Evolutionary conservation across 805 yeast species (phyloP), one percentile per base, ranked within the genome.

Genomic region (baker's yeast (Saccharomyces cerevisiae)): DNA sequence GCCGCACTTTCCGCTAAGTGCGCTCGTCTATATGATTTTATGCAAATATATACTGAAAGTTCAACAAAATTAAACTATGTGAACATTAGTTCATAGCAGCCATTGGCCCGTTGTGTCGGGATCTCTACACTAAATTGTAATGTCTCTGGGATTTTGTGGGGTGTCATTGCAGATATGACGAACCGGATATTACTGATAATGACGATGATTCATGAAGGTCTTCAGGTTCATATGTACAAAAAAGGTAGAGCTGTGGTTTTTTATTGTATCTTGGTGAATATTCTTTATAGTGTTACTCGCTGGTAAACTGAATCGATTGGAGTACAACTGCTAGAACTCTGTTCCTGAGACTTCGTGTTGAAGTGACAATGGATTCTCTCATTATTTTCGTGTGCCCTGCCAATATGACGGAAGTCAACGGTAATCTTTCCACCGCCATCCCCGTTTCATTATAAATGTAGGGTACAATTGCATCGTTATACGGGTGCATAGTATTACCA

Each of bases 371-470:
- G 27, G 29, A 17, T 17, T 32, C 49, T 27, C 32, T 50, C 6
- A 53, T 52, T 22, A 59, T 51, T 47, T 48, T 55, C n/a, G 56
- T 53, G n/a, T 49, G 32, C 17, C 60, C 60, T 10, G 55, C 28
- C 27, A 60, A 51, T 14, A 47, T 50, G 9, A 60, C 53, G 32
- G 51, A 48, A 17, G 32, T 21, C 30, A 63, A 22, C 4, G 66
- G 65, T 21, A 72, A 53, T 41, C 63, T 62, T 3, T 53, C 53
- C 48, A 67, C 57, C 46, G 57, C 54, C 10, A 73, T 61, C 1
- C 75, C 70, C 0, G 75, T 71, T 36, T 60, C 55, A 14, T 62
- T 54, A 36, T 66, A 48, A 17, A 67, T 49, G 51, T 63, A 67
- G 48, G 56, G 65, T 32, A 60, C 56, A 36, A 51, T 62, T 13